Evolutionary conservation across 768 basidiomycete species (phyloP), one percentile per base, ranked within the genome.

Genomic region (Agaricus subrufescens): DNA sequence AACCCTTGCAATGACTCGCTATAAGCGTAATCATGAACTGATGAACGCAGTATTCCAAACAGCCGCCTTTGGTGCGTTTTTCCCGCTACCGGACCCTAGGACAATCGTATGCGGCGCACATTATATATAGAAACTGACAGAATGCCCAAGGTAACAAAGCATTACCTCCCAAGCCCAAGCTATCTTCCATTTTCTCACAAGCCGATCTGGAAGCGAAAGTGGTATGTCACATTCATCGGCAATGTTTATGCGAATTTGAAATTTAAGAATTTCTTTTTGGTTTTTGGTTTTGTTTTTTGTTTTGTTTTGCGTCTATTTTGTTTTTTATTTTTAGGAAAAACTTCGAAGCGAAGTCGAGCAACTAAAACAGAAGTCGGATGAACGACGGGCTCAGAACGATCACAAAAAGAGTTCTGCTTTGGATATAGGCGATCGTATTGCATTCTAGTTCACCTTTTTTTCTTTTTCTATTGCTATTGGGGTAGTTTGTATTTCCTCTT

Each of bases 41-140:
- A 93, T 93, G 89, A 86, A 86, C 64, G 87, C 87, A 43, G 86
- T 93, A 1, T 91, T 93, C 68, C 77, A 75, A 60, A 79, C 81
- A 60, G 89, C 90, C 25, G 87, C 86, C 0, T 87, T 83, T 62
- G 82, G 89, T 77, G 52, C 34, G 69, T 58, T 10, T 54, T 50
- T 42, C 40, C 37, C 25, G 12, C 25, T 38, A 42, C 55, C 50
- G 42, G n/a, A 25, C 31, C 26, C 12, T 19, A 19, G 50, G 23
- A 12, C 12, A 25, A 9, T 23, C 34, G 53, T 26, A 19, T 19
- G 15, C 43, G 8, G 25, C 19, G 7, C 27, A 19, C 34, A 29
- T 46, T 19, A 47, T 47, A 47, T 30, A 48, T 31, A 47, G 46
- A 15, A 54, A 47, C 29, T 19, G 26, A 47, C 37, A 39, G 42